These are phyloP conservation scores for Cenococcum geophilum DNA, from an alignment of 495 filamentous ascomycete species.

Conservation along the genomic window DNA sequence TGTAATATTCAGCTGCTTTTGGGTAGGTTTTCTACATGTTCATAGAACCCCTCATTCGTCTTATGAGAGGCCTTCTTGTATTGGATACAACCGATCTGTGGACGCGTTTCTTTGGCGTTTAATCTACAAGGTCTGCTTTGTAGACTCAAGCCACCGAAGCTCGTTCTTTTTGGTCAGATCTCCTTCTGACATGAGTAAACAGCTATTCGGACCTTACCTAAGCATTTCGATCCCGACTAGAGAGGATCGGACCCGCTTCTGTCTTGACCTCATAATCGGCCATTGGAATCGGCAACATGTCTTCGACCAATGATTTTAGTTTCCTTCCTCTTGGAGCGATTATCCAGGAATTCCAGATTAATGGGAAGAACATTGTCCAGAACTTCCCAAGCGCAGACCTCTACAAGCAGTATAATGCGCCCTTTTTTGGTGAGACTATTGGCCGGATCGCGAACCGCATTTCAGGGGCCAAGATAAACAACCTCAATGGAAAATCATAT, in stretches of 20 bases:
- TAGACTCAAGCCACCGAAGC: too few relatives aligned
- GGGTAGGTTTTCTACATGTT: too few relatives aligned
- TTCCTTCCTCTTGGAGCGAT: conserved; percentile 85
- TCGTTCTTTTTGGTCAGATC: too few relatives aligned
- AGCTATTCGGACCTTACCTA: background rate
- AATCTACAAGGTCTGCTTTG: too few relatives aligned
- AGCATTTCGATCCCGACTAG: background rate
- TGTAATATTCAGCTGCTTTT: too few relatives aligned
- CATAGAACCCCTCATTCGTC: too few relatives aligned
- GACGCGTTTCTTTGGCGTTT: too few relatives aligned
- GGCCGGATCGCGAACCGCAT: conserved; percentile 88
- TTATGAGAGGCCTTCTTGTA: too few relatives aligned
- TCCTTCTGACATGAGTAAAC: conserved; percentile 1
- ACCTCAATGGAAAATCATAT: conserved; percentile 67
- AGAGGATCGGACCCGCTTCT: background rate
- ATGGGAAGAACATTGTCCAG: conserved; percentile 76
- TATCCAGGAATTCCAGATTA: conserved; percentile 75
- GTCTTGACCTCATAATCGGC: background rate
- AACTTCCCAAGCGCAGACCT: conserved; percentile 66
- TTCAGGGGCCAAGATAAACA: conserved; percentile 59
- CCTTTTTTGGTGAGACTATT: conserved; percentile 89
- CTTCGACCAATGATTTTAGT: conserved; percentile 36
- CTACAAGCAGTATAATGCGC: conserved; percentile 66
- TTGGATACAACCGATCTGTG: too few relatives aligned
- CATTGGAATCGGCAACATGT: background rate